phyloP scores from a whole-genome alignment of 169 alveolate genomes.

The Plasmodium adleri region DNA sequence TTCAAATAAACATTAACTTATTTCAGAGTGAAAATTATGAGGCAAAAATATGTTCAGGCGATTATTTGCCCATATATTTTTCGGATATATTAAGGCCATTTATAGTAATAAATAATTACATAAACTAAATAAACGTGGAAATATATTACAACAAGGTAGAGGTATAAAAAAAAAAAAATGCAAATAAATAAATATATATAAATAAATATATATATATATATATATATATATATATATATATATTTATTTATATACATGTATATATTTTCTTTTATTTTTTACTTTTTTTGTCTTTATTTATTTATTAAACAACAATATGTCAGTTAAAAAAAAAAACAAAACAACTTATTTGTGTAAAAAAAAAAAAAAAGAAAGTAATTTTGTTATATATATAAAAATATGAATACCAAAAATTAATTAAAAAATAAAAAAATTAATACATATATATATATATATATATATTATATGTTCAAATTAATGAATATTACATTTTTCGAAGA shows the following conservation, averaged over 20 bases:
- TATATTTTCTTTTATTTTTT: too few relatives aligned
- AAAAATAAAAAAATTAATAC: constrained; percentile 5
- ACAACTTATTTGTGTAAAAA: not conserved
- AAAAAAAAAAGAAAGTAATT: not conserved
- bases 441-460: not conserved
- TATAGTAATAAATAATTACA: constrained; percentile 56
- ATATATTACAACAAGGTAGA: not conserved
- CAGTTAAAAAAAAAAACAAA: constrained; percentile 1
- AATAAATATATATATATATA: not conserved
- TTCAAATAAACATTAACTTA: constrained; percentile 42
- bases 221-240: not conserved
- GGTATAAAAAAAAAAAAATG: not conserved
- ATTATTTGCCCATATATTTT: constrained; percentile 50
- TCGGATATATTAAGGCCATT: constrained; percentile 72
- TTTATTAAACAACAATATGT: not conserved
- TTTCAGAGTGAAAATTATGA: constrained; percentile 27
- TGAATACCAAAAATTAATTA: not conserved
- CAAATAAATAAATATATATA: not conserved
- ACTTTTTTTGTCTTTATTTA: not conserved
- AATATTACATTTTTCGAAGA: constrained; percentile 37
- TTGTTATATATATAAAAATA: not conserved
- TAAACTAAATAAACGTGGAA: constrained; percentile 4
- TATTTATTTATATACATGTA: not conserved
- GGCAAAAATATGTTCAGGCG: constrained; percentile 50
- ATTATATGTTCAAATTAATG: not conserved